Base-by-base conservation (phyloP, 2,329 filamentous ascomycete species). In the Arthrobotrys musiformis region DNA sequence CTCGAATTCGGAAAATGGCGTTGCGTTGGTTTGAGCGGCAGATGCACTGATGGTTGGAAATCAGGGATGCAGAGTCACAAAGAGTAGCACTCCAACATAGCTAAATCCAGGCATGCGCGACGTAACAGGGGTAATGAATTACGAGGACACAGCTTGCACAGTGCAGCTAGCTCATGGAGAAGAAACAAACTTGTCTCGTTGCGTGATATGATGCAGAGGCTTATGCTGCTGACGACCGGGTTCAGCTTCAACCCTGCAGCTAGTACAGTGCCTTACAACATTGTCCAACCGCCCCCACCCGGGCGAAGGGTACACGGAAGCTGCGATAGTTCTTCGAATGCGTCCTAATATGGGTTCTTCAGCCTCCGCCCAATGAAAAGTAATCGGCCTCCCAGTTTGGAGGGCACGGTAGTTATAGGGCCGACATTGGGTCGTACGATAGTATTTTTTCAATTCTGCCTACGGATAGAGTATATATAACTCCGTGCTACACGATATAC, bases 191-290 rank as follows among this genome's bases (percentile, higher is more conserved):
- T 58, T 58, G 54, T 33, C 54, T 24, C 22, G 52, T 58, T 58
- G 54, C 54, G 54, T 58, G 54, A 58, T 40, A 58, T 26, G 33
- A 9, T 58, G 33, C 33, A 40, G 54, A 58, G 33, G 54, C 54
- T 58, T 28, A 58, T 40, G 17, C 54, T 58, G 54, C 54, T 58
- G 40, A 58, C 54, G 54, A 58, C 54, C 54, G 54, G 54, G 54
- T 58, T 58, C 33, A 58, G 9, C 33, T 58, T 26, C 17, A 26
- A 33, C 54, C 54, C 33, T 37, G 54, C 33, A 40, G 15, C 17
- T n/a, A n/a, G n/a, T n/a, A n/a, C n/a, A n/a, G n/a, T n/a, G 28
- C 33, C 54, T 26, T 17, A 58, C 33, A 40, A 58, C 30, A 28
- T 56, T 56, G 22, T 15, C 52, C 30, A 40, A 1, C 8, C 17